A percentile compares a stretch with the other conserved stretches of the same genome.
Conservation (phyloP, 2,329 filamentous ascomycete genomes). For the Sclerotiophoma versabilis region DNA sequence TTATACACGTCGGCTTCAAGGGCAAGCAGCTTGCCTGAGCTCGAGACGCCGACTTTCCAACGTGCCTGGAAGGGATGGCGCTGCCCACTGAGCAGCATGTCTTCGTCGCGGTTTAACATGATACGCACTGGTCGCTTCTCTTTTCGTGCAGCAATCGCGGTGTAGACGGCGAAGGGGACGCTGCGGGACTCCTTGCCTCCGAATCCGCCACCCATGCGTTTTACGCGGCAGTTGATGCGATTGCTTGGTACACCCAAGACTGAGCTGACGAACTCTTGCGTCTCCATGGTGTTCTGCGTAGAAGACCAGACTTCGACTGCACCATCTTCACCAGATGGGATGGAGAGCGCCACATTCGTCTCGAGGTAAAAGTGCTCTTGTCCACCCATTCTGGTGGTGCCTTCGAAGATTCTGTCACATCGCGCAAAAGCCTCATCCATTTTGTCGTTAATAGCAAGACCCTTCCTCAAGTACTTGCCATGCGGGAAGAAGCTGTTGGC, state of each 20-base stretch:
- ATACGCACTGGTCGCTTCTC: slow-evolving; percentile 81
- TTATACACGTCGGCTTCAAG: slow-evolving; percentile 89
- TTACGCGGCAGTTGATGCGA: slow-evolving; percentile 87
- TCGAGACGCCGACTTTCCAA: slow-evolving; percentile 93
- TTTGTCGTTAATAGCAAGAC: slow-evolving; percentile 59
- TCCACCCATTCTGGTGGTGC: slow-evolving; percentile 83
- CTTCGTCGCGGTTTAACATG: slow-evolving; percentile 95
- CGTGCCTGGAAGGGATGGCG: slow-evolving; percentile 86
- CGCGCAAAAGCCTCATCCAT: slow-evolving; percentile 75
- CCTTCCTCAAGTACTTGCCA: slow-evolving; percentile 79
- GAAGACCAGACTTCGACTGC: slow-evolving; percentile 82
- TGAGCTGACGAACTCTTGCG: slow-evolving; percentile 73
- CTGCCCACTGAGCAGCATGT: slow-evolving; percentile 90
- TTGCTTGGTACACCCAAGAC: slow-evolving; percentile 84
- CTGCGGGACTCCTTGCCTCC: slow-evolving; percentile 92
- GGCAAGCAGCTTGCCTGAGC: slow-evolving; percentile 89
- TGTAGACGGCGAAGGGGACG: slow-evolving; percentile 80
- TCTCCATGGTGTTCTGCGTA: slow-evolving; percentile 51
- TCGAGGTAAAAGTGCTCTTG: slow-evolving; percentile 98
- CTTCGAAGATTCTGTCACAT: slow-evolving; percentile 83
- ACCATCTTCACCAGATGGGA: slow-evolving; percentile 89
- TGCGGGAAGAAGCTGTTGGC: slow-evolving; percentile 85
- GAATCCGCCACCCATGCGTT: slow-evolving; percentile 90
- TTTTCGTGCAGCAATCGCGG: slow-evolving; percentile 86
- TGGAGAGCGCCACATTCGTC: slow-evolving; percentile 81